Percentiles rank a stretch among this genome's conserved stretches.
These are phyloP conservation scores for Millerozyma miso DNA, from an alignment of 805 yeast genomes.

Conservation along the genomic window DNA sequence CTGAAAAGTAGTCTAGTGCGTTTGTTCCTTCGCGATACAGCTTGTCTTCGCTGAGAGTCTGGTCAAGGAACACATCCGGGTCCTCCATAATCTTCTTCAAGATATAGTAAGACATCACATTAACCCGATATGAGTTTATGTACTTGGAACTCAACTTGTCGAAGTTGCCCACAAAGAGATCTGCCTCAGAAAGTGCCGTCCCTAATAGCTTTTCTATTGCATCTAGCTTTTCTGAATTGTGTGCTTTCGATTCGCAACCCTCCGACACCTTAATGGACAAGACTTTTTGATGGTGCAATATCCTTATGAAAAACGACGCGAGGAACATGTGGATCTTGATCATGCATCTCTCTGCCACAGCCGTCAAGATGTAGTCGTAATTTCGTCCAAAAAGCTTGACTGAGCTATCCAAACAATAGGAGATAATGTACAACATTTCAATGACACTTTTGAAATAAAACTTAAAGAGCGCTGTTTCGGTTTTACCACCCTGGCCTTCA, in stretches of 20 bases:
- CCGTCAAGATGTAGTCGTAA: slow-evolving; percentile 34
- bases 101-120: slow-evolving; percentile 38
- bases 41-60: slow-evolving; percentile 20
- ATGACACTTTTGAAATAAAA: slow-evolving; percentile 38
- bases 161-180: slow-evolving; percentile 41
- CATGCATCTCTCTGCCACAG: slow-evolving; percentile 35
- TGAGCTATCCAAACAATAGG: slow-evolving; percentile 39
- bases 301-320: slow-evolving; percentile 35
- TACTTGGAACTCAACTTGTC: slow-evolving; percentile 32
- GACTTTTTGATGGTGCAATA: slow-evolving; percentile 34
- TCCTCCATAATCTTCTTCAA: slow-evolving; percentile 39
- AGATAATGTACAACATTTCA: slow-evolving; percentile 40
- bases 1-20: slow-evolving; percentile 33
- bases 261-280: slow-evolving; percentile 15
- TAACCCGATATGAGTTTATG: slow-evolving; percentile 37
- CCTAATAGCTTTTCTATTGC: slow-evolving; percentile 30
- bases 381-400: slow-evolving; percentile 38
- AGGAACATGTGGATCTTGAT: slow-evolving; percentile 37
- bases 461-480: slow-evolving; percentile 40
- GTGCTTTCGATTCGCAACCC: slow-evolving; percentile 7
- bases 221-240: slow-evolving; percentile 20
- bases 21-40: slow-evolving; percentile 36
- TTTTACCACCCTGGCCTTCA: slow-evolving; percentile 27
- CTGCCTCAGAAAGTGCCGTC: slow-evolving; percentile 33
- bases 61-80: slow-evolving; percentile 32